A percentile compares a stretch with the other conserved stretches of the same genome.
These are phyloP conservation scores for Podaxis sp. DNA, from an alignment of 768 basidiomycete species.

Conservation along the genomic window DNA sequence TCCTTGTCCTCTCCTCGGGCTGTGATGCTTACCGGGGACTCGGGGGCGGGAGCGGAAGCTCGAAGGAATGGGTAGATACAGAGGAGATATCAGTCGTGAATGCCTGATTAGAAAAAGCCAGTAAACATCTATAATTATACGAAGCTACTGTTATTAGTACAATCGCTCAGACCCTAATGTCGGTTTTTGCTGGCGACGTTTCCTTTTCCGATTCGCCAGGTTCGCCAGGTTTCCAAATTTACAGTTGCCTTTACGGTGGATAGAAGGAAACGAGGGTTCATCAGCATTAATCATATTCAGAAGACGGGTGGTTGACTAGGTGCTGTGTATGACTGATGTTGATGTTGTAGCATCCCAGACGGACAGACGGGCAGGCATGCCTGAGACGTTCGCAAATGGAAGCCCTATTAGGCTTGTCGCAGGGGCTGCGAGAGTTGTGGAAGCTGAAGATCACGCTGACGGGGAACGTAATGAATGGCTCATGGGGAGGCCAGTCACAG, in stretches of 20 bases:
- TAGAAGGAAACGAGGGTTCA: slow-evolving; percentile 3
- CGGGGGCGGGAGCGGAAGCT: slow-evolving; percentile 8
- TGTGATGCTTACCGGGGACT: slow-evolving; percentile 11
- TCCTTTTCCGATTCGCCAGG: slow-evolving; percentile 9
- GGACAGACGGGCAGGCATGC: slow-evolving; percentile 3
- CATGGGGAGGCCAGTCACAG: neutral
- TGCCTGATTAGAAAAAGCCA: slow-evolving; percentile 6
- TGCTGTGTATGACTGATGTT: slow-evolving; percentile 8
- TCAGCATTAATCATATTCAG: slow-evolving; percentile 14
- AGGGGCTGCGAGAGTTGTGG: neutral
- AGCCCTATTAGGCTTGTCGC: slow-evolving; percentile 1
- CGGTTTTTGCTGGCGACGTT: slow-evolving; percentile 3
- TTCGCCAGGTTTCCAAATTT: slow-evolving; percentile 1
- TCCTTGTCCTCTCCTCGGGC: slow-evolving; percentile 7
- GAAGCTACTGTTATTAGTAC: slow-evolving; percentile 2
- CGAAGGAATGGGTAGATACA: slow-evolving; percentile 10
- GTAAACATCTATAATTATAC: slow-evolving; percentile 8
- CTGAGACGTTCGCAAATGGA: neutral
- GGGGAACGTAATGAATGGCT: slow-evolving; percentile 8
- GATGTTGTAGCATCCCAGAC: slow-evolving; percentile 6
- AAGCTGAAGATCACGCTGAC: neutral
- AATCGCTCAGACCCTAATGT: slow-evolving; percentile 2
- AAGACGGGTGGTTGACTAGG: slow-evolving; percentile 2
- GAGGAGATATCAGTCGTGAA: slow-evolving; percentile 13
- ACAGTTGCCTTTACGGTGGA: slow-evolving; percentile 6